Evolutionary conservation across 257 asterid species (phyloP), one percentile per base, ranked within the genome.

Genomic region (Solanum boliviense): DNA sequence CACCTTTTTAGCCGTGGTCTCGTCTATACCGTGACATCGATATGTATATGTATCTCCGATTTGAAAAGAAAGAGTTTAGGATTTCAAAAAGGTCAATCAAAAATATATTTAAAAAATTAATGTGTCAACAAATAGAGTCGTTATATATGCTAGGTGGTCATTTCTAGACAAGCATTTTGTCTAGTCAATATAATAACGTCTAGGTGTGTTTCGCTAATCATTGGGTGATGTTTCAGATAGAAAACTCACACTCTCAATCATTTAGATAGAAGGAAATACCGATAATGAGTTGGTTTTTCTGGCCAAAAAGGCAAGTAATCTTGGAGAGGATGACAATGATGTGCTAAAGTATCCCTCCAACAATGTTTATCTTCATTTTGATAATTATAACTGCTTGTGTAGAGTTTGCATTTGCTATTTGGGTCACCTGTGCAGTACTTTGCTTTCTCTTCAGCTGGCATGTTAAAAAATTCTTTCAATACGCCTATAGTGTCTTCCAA

Each of bases 241-340:
- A 46, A 46, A 46, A 0, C 2, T 44, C 18, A 46, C 6, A 13
- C 56, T 46, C 6, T 46, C 56, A 86, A 39, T 46, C 6, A 13
- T 46, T 13, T 5, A 10, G 20, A 36, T 13, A 58, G 5, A 52
- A 29, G 5, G 13, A 5, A 3, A 25, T 87, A 92, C 95, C 94
- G 89, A 84, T 94, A 94, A 6, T 87, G 90, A 21, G 88, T 9
- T 4, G 98, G 98, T 8, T 91, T 91, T 68, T 52, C 83, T 52
- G 98, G 96, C 95, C 98, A 95, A 58, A 70, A 85, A 86, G 90
- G 95, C 91, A 90, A 84, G 92, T 88, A 89, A 52, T 91, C 89
- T 68, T 92, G 89, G 31, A 93, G 86, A 56, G 98, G 97, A 86
- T 93, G 92, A 88, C 96, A 94, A 76, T 86, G 86, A 84, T 93